Evolutionary conservation across 2,329 filamentous ascomycete species (phyloP), one percentile per base, ranked within the genome.

Genomic region (Didymella glomerata): DNA sequence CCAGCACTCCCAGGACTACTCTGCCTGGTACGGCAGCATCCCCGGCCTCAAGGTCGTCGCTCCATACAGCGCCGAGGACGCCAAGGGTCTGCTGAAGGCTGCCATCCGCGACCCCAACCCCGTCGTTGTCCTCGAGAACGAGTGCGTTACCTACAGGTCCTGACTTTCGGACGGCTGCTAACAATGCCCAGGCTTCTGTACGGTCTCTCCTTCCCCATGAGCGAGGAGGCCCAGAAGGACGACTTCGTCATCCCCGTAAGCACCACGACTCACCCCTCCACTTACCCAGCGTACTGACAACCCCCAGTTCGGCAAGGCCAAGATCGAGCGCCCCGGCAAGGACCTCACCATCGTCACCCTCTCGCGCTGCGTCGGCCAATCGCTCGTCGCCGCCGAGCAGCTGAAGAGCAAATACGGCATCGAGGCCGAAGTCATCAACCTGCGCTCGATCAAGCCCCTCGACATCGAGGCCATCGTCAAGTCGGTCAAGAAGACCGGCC

Each of bases 1-100:
- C 61, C 95, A 99, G 85, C 95, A 99, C 86, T 98, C 95, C 51
- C 95, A 99, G 84, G 95, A 99, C 79, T 99, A 96, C 85, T 92
- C 92, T 50, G 93, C 94, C 64, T 99, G 95, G 95, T 99, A 99
- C 82, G 95, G 94, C 77, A 96, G 92, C 81, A 95, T 99, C 73
- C 95, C 95, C 51, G 95, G 95, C 70, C 84, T 99, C 73, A 99
- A 99, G 87, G 95, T 99, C 64, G 93, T 99, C 67, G 86, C 91
- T 28, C 95, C 95, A 62, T 99, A 93, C 91, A 97, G 92, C 78
- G 87, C 95, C 53, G 95, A 99, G 83, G 95, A 99, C 78, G 95
- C 95, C 77, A 99, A 99, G 87, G 95, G 95, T 80, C 87, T 99
- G 65, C 79, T 99, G 69, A 99, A 99, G 86, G 94, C 95, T 68